Percentiles rank a stretch among this genome's conserved stretches.
These are phyloP conservation scores for Seiridium unicorne DNA, from an alignment of 2,329 filamentous ascomycete genomes.

Conservation along the genomic window DNA sequence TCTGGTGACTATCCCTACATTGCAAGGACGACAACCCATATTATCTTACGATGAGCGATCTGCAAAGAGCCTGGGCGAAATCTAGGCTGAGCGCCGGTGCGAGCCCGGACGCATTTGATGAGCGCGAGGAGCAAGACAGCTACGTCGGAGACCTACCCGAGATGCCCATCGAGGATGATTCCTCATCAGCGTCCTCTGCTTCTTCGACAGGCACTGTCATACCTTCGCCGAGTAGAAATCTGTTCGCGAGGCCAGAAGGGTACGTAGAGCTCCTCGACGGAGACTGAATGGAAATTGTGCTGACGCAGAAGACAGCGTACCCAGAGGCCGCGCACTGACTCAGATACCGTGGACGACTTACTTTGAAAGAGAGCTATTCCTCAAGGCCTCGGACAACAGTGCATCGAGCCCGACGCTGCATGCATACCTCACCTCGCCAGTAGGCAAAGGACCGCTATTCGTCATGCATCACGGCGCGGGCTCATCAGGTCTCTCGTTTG, in stretches of 20 bases:
- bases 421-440: slow-evolving; percentile 83
- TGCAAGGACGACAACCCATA: too few species aligned
- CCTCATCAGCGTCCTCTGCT: slow-evolving; percentile 77
- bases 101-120: slow-evolving; percentile 47
- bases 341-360: slow-evolving; percentile 84
- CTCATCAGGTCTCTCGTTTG: slow-evolving; percentile 90
- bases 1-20: background rate
- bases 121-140: slow-evolving; percentile 41
- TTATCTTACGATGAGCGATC: slow-evolving; percentile 69
- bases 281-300: background rate
- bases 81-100: slow-evolving; percentile 59
- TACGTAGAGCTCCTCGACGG: slow-evolving; percentile 28
- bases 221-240: slow-evolving; percentile 69
- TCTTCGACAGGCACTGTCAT: slow-evolving; percentile 92
- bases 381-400: slow-evolving; percentile 47
- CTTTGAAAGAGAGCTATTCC: slow-evolving; percentile 83
- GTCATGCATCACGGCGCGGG: slow-evolving; percentile 94
- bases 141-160: slow-evolving; percentile 41
- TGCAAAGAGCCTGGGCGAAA: slow-evolving; percentile 77
- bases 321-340: slow-evolving; percentile 55
- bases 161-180: slow-evolving; percentile 61
- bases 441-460: slow-evolving; percentile 74
- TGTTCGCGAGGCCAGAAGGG: slow-evolving; percentile 72
- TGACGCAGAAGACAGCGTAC: slow-evolving; percentile 32
- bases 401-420: slow-evolving; percentile 64